A percentile compares a stretch with the other conserved stretches of the same genome.
Evolutionary conservation across 2,329 filamentous ascomycete species (phyloP).

Genomic region (Venturiaceae sp.): DNA sequence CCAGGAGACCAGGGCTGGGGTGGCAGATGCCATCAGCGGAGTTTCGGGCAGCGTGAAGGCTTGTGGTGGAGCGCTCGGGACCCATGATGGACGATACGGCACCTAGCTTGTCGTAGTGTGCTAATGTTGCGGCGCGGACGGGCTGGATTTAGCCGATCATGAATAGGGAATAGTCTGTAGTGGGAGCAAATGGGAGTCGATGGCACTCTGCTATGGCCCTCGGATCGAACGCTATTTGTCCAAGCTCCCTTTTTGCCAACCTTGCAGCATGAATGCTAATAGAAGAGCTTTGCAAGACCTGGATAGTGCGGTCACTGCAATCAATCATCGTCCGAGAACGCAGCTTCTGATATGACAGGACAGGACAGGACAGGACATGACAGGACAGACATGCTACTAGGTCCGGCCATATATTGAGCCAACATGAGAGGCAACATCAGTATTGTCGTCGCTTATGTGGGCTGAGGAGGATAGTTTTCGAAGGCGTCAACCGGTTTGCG

Average conservation of each 20-base stretch:
- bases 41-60: constrained; percentile 3
- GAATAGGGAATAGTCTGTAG: background rate
- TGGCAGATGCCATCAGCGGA: constrained; percentile 2
- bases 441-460: background rate
- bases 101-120: background rate
- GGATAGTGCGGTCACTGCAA: background rate
- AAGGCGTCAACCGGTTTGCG: too few species aligned
- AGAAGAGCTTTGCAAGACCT: background rate
- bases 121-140: background rate
- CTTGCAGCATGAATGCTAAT: background rate
- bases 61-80: background rate
- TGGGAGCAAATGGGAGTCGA: background rate
- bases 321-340: background rate
- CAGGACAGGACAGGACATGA: background rate
- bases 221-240: background rate
- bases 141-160: background rate
- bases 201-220: background rate
- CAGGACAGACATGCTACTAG: background rate
- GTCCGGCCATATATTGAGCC: background rate
- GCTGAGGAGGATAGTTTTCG: background rate
- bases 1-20: background rate
- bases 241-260: background rate
- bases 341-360: background rate
- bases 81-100: constrained; percentile 1
- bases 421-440: background rate